Evolutionary conservation across 306 rosid species (phyloP).

Genomic region (Citrullus colocynthis): DNA sequence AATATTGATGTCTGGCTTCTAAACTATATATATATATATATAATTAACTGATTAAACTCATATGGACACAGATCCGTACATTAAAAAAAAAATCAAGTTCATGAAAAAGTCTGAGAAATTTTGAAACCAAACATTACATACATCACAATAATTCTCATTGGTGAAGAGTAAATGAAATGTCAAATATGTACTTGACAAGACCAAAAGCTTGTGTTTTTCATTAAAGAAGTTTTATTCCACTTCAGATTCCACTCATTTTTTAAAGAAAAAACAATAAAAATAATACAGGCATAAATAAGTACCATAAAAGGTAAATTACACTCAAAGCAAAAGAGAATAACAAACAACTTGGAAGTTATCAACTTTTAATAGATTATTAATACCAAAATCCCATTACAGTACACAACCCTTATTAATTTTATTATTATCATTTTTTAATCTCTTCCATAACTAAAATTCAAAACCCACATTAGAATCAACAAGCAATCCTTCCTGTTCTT

Average conservation of each 20-base stretch:
- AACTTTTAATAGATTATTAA: background rate
- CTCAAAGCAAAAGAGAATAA: background rate
- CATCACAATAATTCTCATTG: background rate
- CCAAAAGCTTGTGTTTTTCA: background rate
- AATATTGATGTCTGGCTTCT: too few relatives aligned
- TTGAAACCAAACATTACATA: background rate
- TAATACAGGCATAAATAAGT: background rate
- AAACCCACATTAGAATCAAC: background rate
- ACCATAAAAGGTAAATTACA: background rate
- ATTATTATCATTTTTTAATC: background rate
- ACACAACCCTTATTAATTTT: background rate
- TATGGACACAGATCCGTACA: too few relatives aligned
- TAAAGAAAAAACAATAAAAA: background rate
- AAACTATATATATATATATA: too few relatives aligned
- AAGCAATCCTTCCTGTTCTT: background rate
- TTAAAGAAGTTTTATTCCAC: background rate
- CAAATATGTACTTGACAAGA: background rate
- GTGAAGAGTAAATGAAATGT: background rate
- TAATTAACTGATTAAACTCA: too few relatives aligned
- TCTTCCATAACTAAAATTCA: background rate
- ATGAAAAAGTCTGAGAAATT: background rate
- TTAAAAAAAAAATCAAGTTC: too few relatives aligned
- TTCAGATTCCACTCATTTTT: slow-evolving; percentile 1
- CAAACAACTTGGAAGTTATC: background rate
- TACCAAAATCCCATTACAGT: background rate